Base-by-base conservation (phyloP, 2,329 filamentous ascomycete genomes). In the Sarocladium strictum region DNA sequence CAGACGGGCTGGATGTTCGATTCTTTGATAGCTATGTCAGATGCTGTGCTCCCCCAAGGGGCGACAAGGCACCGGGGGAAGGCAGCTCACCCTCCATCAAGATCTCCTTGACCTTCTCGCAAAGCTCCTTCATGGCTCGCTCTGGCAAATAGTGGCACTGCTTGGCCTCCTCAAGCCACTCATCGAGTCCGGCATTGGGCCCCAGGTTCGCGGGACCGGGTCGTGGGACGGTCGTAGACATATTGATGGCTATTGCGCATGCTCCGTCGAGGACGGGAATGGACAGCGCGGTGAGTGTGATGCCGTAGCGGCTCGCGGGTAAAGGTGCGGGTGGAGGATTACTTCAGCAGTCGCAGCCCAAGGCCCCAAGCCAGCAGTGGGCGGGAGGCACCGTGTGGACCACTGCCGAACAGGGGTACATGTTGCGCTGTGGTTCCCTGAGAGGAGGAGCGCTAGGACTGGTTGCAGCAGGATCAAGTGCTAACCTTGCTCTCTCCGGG, bases 1-100 rank as follows among this genome's bases (percentile, higher is more conserved):
- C 88, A 85, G 19, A 99, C 93, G n/a, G 94, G 94, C 70, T 97
- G 94, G 57, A 99, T 97, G 69, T 99, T 99, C 60, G 92, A 97
- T 75, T 99, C 94, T 95, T 62, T 23, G 11, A 24, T 29, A 17
- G 3, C 11, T 37, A 12, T 3, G 32, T 38, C 17, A 35, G 49
- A 15, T 14, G 24, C 17, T 9, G 21, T 33, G 14, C 29, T 17
- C 32, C 19, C n/a, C 27, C 35, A 26, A 29, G 26, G 5, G 14
- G 19, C 21, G 7, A 3, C 26, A 7, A 4, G 35, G 29, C 12
- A 38, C 19, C 19, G 40, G 33, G 29, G 15, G 40, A 14, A 40
- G 21, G 38, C 19, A 49, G 53, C 43, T 61, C 69, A 94, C 90
- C 90, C 79, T 99, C 94, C 94, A 99, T 99, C 65, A 99, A 80